Evolutionary conservation across 208 protist genomes (phyloP), one percentile per base, ranked within the genome.

Genomic region (Leishmania turanica): DNA sequence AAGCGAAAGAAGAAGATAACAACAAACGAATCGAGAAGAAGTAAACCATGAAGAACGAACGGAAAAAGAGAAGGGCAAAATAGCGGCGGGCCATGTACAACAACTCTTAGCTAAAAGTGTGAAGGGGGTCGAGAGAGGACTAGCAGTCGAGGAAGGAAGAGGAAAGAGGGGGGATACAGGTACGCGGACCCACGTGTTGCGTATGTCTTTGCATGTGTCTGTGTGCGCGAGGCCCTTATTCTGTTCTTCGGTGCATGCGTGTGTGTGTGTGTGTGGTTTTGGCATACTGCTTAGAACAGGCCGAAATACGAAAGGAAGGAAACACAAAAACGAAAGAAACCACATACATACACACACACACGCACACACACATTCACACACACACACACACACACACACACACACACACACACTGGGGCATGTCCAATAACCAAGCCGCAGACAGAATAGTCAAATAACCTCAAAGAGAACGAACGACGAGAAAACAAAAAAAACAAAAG

Each of bases 11-110:
- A 77, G 13, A 11, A 37, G 78, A 58, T 2, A 65, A 49, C 51
- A 84, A 45, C 49, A 78, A 77, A 78, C 34, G 0, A 19, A 42
- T 56, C 45, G n/a, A 75, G 53, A 62, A 54, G 45, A 75, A 34
- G 66, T 73, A 70, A 68, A 73, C 17, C n/a, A 62, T 3, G 34
- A 21, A 60, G 24, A 37, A 75, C 56, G 19, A 62, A 76, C 71
- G 37, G 56, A 24, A 9, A 73, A 9, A 73, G 24, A 73, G n/a
- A 31, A 73, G 7, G 27, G n/a, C 19, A 53, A 73, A 73, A 53
- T 31, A 34, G 66, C 42, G 40, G 66, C 40, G 8, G 24, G 24
- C 66, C 17, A 27, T 49, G 40, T n/a, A 71, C 66, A n/a, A 49
- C 34, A n/a, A 49, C 34, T 47, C 40, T 27, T n/a, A 49, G 5